Evolutionary conservation across 176 grass and related monocot species (phyloP).

Genomic region (Carex littledalei): DNA sequence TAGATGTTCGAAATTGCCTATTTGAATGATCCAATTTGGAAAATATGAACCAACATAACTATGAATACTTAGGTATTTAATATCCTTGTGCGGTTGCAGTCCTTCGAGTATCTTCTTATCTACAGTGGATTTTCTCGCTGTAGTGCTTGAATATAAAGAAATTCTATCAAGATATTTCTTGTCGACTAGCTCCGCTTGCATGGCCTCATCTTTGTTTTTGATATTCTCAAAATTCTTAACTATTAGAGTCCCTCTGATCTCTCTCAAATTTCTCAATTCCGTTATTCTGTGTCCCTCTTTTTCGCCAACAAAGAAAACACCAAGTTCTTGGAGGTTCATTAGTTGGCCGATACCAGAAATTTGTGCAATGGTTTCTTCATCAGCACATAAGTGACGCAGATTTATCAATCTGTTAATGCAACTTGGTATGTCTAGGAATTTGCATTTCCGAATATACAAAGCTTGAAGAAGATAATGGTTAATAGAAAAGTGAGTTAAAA

Average conservation of each 20-base stretch:
- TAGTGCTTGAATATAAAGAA: not conserved
- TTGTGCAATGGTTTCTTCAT: not conserved
- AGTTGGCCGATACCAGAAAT: slow-evolving; percentile 2
- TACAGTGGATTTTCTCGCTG: not conserved
- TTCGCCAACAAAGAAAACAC: slow-evolving; percentile 3
- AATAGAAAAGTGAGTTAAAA: slow-evolving; percentile 24
- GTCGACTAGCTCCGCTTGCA: not conserved
- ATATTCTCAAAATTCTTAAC: slow-evolving; percentile 21
- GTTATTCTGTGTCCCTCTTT: slow-evolving; percentile 26
- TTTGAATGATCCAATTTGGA: slow-evolving; percentile 19
- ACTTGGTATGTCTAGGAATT: slow-evolving; percentile 2
- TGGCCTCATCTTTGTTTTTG: slow-evolving; percentile 25
- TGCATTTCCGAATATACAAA: slow-evolving; percentile 26
- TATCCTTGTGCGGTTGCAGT: slow-evolving; percentile 23
- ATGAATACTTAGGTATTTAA: slow-evolving; percentile 12
- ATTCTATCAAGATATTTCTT: not conserved
- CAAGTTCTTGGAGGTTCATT: slow-evolving; percentile 28
- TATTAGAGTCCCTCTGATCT: slow-evolving; percentile 17
- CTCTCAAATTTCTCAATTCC: slow-evolving; percentile 33
- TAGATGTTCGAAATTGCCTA: not conserved
- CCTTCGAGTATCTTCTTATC: slow-evolving; percentile 11
- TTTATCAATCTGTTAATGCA: slow-evolving; percentile 13
- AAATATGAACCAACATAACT: not conserved
- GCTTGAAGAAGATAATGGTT: slow-evolving; percentile 43
- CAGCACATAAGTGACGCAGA: slow-evolving; percentile 17